Evolutionary conservation across 371 early-diverging fungal species (phyloP).

Genomic region (Mortierella sp.): DNA sequence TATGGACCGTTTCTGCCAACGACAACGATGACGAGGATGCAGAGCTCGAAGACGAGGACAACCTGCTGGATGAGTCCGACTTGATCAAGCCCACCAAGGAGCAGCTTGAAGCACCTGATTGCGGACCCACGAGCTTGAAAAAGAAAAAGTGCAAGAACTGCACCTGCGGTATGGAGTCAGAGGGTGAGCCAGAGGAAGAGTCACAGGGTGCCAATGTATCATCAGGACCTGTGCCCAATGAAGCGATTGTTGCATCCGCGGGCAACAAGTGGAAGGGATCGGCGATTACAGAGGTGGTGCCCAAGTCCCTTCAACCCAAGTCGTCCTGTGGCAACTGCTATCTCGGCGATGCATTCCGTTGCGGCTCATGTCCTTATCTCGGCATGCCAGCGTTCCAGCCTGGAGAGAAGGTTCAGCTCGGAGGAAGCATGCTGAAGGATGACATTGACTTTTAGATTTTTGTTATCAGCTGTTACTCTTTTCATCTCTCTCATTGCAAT

Average conservation of each 20-base stretch:
- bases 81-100: conserved; percentile 76
- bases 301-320: conserved; percentile 61
- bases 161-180: conserved; percentile 92
- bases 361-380: conserved; percentile 96
- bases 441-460: conserved; percentile 59
- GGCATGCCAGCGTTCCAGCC: conserved; percentile 99
- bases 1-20: conserved; percentile 72
- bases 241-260: conserved; percentile 58
- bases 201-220: conserved; percentile 25
- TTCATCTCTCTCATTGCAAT: not conserved
- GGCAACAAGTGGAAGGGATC: conserved; percentile 47
- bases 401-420: conserved; percentile 91
- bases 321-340: conserved; percentile 85
- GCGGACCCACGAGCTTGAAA: conserved; percentile 74
- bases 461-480: not conserved
- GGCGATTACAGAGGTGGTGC: conserved; percentile 66
- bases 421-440: conserved; percentile 70
- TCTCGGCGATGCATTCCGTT: conserved; percentile 99
- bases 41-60: conserved; percentile 89
- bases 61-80: conserved; percentile 89
- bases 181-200: conserved; percentile 60
- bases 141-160: conserved; percentile 98
- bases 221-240: conserved; percentile 77
- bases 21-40: conserved; percentile 78
- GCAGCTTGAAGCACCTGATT: conserved; percentile 74